phyloP scores from a whole-genome alignment of 169 alveolate species.

The Babesia divergens region DNA sequence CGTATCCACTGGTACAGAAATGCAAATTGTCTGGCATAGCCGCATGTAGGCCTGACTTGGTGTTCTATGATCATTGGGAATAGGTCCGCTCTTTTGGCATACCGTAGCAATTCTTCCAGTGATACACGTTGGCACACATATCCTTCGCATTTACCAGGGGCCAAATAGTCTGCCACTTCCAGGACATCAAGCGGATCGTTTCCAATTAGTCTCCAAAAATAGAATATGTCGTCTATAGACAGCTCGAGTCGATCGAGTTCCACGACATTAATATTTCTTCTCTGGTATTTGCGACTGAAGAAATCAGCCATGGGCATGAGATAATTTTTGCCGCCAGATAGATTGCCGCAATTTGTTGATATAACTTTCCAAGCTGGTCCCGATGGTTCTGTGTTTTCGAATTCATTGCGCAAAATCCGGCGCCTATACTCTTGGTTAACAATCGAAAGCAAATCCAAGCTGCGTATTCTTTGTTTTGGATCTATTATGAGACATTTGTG shows the following conservation, averaged over 20 bases:
- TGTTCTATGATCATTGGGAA: slow-evolving; percentile 62
- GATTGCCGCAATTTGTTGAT: background rate
- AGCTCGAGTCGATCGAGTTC: background rate
- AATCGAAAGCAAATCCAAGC: background rate
- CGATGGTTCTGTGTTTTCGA: background rate
- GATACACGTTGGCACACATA: background rate
- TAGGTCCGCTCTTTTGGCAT: slow-evolving; percentile 24
- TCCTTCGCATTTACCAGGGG: background rate
- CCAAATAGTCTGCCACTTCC: background rate
- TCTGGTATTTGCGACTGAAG: slow-evolving; percentile 3
- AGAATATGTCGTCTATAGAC: slow-evolving; percentile 36
- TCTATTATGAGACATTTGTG: slow-evolving; percentile 20
- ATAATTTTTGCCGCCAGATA: background rate
- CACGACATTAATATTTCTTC: background rate
- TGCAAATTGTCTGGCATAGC: slow-evolving; percentile 48
- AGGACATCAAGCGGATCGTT: slow-evolving; percentile 31
- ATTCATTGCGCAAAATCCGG: background rate
- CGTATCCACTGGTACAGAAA: slow-evolving; percentile 54
- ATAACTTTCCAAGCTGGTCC: background rate
- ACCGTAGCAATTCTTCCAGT: slow-evolving; percentile 13
- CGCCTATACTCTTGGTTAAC: background rate
- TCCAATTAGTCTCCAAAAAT: slow-evolving; percentile 50
- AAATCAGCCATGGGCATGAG: slow-evolving; percentile 9
- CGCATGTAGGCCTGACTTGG: slow-evolving; percentile 63
- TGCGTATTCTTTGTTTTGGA: background rate